These are phyloP conservation scores for Eremomyces bilateralis DNA, from an alignment of 495 filamentous ascomycete species.

Conservation along the genomic window DNA sequence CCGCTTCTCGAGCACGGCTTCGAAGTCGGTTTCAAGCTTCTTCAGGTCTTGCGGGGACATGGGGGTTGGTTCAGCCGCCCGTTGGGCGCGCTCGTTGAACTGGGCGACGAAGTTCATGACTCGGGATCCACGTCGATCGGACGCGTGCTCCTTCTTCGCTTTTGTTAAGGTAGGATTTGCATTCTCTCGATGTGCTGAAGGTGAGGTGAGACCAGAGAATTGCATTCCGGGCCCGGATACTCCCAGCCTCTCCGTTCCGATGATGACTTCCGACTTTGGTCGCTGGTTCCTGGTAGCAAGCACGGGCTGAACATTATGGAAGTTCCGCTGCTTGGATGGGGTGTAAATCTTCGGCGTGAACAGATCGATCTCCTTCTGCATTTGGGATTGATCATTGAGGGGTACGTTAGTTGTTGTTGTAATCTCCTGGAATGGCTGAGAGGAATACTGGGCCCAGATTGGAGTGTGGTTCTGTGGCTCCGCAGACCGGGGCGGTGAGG, in stretches of 20 bases:
- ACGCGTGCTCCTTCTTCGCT: conserved; percentile 15
- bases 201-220: background rate
- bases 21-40: conserved; percentile 30
- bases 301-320: conserved; percentile 34
- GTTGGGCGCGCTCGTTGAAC: conserved; percentile 27
- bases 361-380: conserved; percentile 37
- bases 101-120: conserved; percentile 46
- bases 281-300: conserved; percentile 23
- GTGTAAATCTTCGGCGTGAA: conserved; percentile 40
- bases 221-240: background rate
- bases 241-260: too few species aligned
- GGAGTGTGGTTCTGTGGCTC: conserved; percentile 36
- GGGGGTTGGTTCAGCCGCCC: conserved; percentile 5
- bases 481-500: conserved; percentile 32
- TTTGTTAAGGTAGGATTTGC: conserved; percentile 5
- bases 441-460: conserved; percentile 54
- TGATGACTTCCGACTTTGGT: conserved; percentile 34
- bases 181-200: background rate
- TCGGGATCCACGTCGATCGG: too few species aligned
- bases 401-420: conserved; percentile 17
- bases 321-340: conserved; percentile 43
- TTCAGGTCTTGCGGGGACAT: conserved; percentile 19
- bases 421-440: conserved; percentile 23
- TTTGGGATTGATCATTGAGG: conserved; percentile 20
- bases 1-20: conserved; percentile 53